Conservation (phyloP, 2,329 filamentous ascomycete genomes). For the Hymenoscyphus occultus region DNA sequence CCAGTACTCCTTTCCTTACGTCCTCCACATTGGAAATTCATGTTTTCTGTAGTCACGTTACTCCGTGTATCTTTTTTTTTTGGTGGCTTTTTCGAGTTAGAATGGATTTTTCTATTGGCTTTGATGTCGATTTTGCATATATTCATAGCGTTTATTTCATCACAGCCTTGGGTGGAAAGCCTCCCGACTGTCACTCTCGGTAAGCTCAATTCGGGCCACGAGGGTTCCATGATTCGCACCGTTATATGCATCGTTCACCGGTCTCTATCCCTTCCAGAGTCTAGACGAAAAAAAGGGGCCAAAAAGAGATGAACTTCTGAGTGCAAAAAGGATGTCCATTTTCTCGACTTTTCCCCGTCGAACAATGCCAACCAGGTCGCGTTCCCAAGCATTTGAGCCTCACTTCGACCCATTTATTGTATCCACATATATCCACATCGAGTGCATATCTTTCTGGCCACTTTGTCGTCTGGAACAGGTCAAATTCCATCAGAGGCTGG, state of each 20-base stretch:
- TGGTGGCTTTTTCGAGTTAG: neutral
- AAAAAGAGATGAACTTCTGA: too few relatives aligned
- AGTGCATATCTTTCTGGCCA: too few relatives aligned
- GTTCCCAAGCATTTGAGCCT: too few relatives aligned
- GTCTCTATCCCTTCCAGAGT: neutral
- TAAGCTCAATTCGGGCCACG: neutral
- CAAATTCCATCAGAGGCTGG: neutral
- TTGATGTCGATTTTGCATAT: neutral
- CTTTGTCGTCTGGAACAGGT: too few relatives aligned
- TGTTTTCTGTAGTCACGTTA: neutral
- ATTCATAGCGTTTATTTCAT: neutral
- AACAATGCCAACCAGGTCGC: too few relatives aligned
- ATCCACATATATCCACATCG: too few relatives aligned
- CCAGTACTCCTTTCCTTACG: neutral
- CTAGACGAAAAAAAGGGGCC: too few relatives aligned
- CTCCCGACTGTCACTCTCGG: neutral
- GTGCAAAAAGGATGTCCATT: too few relatives aligned
- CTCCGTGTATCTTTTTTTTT: neutral
- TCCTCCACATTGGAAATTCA: neutral
- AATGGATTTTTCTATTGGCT: neutral
- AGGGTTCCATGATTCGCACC: neutral
- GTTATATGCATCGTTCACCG: constrained; percentile 1
- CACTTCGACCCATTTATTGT: too few relatives aligned
- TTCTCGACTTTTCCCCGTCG: too few relatives aligned
- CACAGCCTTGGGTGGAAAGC: neutral